Conservation (phyloP, 768 basidiomycete species). For the Boletellus ananas region DNA sequence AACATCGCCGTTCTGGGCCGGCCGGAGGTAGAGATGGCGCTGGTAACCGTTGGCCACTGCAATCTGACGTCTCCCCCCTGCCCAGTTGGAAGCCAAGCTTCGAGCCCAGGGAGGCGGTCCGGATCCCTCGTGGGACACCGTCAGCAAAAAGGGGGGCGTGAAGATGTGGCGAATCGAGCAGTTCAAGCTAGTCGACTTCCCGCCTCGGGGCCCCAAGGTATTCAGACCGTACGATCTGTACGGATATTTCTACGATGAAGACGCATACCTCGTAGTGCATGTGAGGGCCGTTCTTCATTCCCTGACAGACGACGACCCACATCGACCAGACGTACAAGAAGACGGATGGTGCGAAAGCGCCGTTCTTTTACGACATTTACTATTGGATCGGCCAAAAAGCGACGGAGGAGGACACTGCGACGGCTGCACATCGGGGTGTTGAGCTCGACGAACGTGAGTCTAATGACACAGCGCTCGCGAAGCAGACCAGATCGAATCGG, state of each 20-base stretch:
- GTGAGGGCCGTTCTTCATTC: constrained; percentile 30
- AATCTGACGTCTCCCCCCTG: neutral
- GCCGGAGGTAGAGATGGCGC: constrained; percentile 46
- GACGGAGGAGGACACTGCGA: constrained; percentile 57
- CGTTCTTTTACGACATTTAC: constrained; percentile 55
- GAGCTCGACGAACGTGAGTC: constrained; percentile 61
- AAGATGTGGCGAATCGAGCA: constrained; percentile 60
- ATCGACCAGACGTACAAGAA: constrained; percentile 56
- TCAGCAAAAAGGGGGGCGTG: constrained; percentile 41
- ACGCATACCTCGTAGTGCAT: constrained; percentile 63
- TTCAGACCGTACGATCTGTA: constrained; percentile 30
- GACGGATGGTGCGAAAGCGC: constrained; percentile 32
- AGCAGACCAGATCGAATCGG: neutral
- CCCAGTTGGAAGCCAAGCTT: constrained; percentile 45
- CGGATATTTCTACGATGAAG: constrained; percentile 60
- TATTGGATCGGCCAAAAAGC: constrained; percentile 64
- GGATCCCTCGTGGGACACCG: constrained; percentile 43
- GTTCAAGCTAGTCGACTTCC: constrained; percentile 41
- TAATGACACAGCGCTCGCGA: neutral
- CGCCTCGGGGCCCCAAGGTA: constrained; percentile 5
- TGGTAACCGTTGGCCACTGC: neutral
- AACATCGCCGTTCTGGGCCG: constrained; percentile 57
- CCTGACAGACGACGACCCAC: neutral
- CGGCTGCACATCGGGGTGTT: constrained; percentile 64
- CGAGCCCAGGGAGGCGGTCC: constrained; percentile 47